Conservation (phyloP, 129 eudicot genomes). For the Chrysanthemum seticuspe region DNA sequence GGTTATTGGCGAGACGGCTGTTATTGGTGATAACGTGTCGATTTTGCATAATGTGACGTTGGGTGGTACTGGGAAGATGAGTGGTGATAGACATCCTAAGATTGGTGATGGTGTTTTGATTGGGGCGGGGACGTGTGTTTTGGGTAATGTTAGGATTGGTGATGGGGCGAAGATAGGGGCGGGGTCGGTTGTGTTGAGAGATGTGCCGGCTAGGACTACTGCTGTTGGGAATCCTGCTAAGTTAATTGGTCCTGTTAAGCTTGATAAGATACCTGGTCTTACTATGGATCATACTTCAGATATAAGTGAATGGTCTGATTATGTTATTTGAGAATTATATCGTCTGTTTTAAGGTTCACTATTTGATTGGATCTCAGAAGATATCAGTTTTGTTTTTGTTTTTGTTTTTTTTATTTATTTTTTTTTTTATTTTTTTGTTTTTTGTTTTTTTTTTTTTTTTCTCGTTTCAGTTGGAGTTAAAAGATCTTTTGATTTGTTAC, state of each 20-base stretch:
- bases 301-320: constrained; percentile 78
- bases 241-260: constrained; percentile 53
- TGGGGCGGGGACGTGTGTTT: constrained; percentile 62
- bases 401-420: background rate
- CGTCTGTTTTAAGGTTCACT: constrained; percentile 10
- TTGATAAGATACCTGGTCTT: constrained; percentile 78
- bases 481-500: constrained; percentile 4
- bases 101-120: constrained; percentile 73
- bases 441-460: background rate
- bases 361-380: background rate
- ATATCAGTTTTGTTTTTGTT: background rate
- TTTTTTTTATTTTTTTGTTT: background rate
- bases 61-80: constrained; percentile 62
- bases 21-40: constrained; percentile 53
- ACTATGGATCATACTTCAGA: constrained; percentile 96
- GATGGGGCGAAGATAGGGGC: constrained; percentile 67
- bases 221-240: constrained; percentile 74
- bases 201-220: constrained; percentile 49
- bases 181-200: constrained; percentile 57
- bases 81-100: constrained; percentile 64
- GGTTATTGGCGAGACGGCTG: constrained; percentile 65
- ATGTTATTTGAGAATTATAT: constrained; percentile 43
- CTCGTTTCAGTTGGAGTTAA: constrained; percentile 4
- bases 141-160: constrained; percentile 59
- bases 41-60: constrained; percentile 66